These are phyloP conservation scores for Gaeumannomyces tritici DNA, from an alignment of 2,329 filamentous ascomycete species.

Conservation along the genomic window DNA sequence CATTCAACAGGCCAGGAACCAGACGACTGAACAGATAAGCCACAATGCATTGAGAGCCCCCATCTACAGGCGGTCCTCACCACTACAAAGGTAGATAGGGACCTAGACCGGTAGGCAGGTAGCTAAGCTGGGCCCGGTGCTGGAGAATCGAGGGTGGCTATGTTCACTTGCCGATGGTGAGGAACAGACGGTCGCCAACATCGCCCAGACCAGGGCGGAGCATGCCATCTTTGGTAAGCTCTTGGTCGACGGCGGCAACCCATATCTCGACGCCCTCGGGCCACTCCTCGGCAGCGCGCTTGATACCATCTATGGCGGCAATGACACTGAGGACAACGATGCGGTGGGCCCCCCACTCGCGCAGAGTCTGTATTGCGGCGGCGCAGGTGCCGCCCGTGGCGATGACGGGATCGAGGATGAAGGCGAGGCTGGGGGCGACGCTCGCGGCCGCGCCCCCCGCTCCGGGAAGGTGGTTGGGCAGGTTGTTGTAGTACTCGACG, in stretches of 20 bases:
- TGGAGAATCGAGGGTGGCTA: neutral
- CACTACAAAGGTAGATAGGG: neutral
- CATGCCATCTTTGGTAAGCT: constrained; percentile 74
- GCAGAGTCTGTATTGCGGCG: constrained; percentile 80
- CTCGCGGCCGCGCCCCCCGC: constrained; percentile 25
- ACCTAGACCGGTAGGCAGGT: neutral
- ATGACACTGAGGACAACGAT: constrained; percentile 71
- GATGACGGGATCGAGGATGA: constrained; percentile 86
- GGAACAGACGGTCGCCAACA: constrained; percentile 80
- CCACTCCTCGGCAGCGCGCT: constrained; percentile 67
- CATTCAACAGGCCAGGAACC: neutral
- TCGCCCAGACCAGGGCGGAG: constrained; percentile 84
- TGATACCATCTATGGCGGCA: constrained; percentile 62
- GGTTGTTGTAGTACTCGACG: constrained; percentile 97
- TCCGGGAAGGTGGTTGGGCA: constrained; percentile 58
- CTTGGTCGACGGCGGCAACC: constrained; percentile 69
- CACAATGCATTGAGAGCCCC: neutral
- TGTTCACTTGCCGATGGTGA: constrained; percentile 74
- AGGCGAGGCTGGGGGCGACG: constrained; percentile 49
- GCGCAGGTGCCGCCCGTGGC: constrained; percentile 85
- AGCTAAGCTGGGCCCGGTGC: no score
- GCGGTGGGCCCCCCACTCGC: constrained; percentile 82
- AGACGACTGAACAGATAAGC: neutral
- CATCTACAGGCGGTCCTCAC: no score
- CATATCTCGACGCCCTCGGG: constrained; percentile 68